Percentiles rank a stretch among this genome's conserved stretches.
Evolutionary conservation across 2,329 filamentous ascomycete genomes (phyloP).

Genomic region (Xylaria sp.): DNA sequence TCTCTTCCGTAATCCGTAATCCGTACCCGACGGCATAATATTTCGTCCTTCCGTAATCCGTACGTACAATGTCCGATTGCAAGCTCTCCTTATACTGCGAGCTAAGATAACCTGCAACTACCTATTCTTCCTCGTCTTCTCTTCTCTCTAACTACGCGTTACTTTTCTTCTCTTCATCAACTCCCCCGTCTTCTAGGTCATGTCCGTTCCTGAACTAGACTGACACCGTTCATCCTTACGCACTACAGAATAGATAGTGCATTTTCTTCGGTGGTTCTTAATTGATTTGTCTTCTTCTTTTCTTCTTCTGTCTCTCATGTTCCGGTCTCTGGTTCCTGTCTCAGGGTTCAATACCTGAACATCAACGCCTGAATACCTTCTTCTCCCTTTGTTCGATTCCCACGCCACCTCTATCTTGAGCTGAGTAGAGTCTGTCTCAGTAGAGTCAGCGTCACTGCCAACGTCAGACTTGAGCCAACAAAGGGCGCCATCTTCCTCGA

Average conservation of each 20-base stretch:
- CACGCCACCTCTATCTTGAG: neutral
- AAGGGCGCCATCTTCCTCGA: neutral
- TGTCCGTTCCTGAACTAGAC: neutral
- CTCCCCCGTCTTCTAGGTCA: slow-evolving; percentile 1
- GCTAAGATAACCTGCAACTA: neutral
- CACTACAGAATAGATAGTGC: neutral
- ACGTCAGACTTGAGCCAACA: neutral
- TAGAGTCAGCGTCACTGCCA: slow-evolving; percentile 12
- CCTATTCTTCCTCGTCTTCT: neutral
- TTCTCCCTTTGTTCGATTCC: slow-evolving; percentile 1
- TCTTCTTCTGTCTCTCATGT: neutral
- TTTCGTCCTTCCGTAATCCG: too few relatives aligned
- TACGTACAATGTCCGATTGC: too few relatives aligned
- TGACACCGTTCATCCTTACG: neutral
- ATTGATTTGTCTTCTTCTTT: slow-evolving; percentile 3
- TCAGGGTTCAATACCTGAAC: neutral
- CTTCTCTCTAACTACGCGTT: neutral
- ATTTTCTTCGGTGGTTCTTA: neutral
- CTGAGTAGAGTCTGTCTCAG: neutral
- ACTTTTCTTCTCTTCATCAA: neutral
- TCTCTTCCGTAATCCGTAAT: neutral
- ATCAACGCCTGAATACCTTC: neutral
- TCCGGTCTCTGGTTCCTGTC: slow-evolving; percentile 3
- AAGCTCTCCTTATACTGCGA: neutral
- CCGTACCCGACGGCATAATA: too few relatives aligned